Base-by-base conservation (phyloP, 805 yeast genomes). In the Ogataea methanolica region DNA sequence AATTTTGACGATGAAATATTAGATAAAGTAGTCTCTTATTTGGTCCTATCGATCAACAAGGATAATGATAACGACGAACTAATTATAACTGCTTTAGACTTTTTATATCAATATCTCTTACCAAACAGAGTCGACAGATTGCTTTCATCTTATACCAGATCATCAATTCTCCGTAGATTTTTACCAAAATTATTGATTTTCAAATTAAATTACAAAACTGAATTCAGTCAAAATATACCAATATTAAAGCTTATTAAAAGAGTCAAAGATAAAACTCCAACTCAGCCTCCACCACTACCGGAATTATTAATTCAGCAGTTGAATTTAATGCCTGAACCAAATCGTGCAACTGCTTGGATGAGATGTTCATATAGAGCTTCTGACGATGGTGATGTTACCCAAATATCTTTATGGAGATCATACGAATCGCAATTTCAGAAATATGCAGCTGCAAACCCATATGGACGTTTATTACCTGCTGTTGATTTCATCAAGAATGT, bases 401-500 rank as follows among this genome's bases (percentile, higher is more conserved):
- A 94, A 68, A 91, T 94, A 23, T 86, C 95, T 17, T 75, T 94
- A 39, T 94, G 99, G 99, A 88, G 90, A 65, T 82, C 96, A 0
- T 94, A 94, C 68, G 98, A 94, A 65, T 72, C 82, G 14, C 94
- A 86, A 63, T 94, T 94, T 59, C 85, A 85, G 51, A 77, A 76
- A 46, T 79, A 78, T 39, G 73, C 69, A 31, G 77, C 83, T 57
- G 73, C 78, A 36, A 42, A 48, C 19, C 16, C 42, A 2, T 64
- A 66, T 14, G 73, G 76, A 47, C 79, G 81, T 55, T 70, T 92
- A 43, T 73, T 92, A 33, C 96, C 97, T 1, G 99, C 99, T 0
- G 97, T 94, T 12, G 98, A 94, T 55, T 94, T 94, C 65, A 94
- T 94, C 64, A 89, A 92, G 59, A 92, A 94, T 61, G 98, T 92